Evolutionary conservation across 306 rosid species (phyloP).

Genomic region (Quillaja saponaria): DNA sequence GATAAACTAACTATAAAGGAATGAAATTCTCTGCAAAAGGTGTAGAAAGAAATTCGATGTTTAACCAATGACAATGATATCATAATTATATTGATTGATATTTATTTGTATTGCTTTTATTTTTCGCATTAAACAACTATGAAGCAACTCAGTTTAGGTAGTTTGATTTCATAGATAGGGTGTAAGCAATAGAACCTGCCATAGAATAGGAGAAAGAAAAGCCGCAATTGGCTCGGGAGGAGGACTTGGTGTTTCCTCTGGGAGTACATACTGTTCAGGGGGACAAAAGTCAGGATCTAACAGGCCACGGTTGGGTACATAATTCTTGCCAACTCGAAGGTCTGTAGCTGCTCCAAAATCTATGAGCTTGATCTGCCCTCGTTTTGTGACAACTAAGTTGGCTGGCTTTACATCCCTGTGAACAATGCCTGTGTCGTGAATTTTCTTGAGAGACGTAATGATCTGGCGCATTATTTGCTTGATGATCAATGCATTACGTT

Average conservation of each 20-base stretch:
- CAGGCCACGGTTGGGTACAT: conserved; percentile 59
- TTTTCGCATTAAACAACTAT: too few relatives aligned
- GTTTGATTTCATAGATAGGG: conserved; percentile 17
- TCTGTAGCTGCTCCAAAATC: conserved; percentile 97
- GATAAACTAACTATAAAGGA: too few relatives aligned
- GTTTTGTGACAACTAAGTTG: conserved; percentile 80
- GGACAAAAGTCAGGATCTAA: conserved; percentile 93
- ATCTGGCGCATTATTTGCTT: conserved; percentile 94
- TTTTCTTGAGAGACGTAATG: conserved; percentile 77
- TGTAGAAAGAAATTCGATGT: too few relatives aligned
- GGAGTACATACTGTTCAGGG: conserved; percentile 84
- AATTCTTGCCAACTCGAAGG: conserved; percentile 92
- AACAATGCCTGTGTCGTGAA: conserved; percentile 88
- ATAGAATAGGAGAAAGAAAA: conserved; percentile 76
- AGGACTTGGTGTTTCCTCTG: conserved; percentile 92
- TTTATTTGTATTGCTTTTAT: too few relatives aligned
- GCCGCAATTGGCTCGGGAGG: conserved; percentile 96
- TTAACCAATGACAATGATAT: too few relatives aligned
- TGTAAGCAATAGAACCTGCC: conserved; percentile 74
- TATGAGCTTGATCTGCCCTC: conserved; percentile 81
- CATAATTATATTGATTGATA: too few relatives aligned
- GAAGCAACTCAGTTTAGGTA: too few relatives aligned
- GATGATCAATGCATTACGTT: conserved; percentile 81
- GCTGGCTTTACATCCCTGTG: conserved; percentile 95
- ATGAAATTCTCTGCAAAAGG: too few relatives aligned